These are phyloP conservation scores for Yamadazyma akitaensis DNA, from an alignment of 805 yeast species.

Conservation along the genomic window DNA sequence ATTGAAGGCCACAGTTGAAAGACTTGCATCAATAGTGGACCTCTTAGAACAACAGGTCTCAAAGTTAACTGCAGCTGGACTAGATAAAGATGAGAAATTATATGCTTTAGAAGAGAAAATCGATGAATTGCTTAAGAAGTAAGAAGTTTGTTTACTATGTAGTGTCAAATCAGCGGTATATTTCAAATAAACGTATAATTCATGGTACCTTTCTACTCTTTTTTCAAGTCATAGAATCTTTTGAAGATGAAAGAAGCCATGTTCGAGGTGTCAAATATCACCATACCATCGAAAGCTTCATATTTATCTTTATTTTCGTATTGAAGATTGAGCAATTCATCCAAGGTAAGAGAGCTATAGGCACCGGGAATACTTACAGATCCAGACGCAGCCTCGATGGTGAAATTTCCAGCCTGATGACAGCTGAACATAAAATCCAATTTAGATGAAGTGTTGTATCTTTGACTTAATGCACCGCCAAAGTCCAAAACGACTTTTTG, in stretches of 20 bases:
- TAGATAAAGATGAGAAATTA: slow-evolving; percentile 65
- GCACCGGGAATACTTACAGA: slow-evolving; percentile 63
- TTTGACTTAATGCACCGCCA: slow-evolving; percentile 44
- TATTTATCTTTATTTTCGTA: slow-evolving; percentile 59
- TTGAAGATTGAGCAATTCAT: slow-evolving; percentile 68
- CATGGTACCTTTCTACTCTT: slow-evolving; percentile 15
- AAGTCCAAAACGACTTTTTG: slow-evolving; percentile 63
- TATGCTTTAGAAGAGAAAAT: slow-evolving; percentile 58
- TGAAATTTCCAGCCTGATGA: slow-evolving; percentile 67
- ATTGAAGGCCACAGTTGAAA: slow-evolving; percentile 68
- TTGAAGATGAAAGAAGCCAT: slow-evolving; percentile 67
- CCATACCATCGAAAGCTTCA: slow-evolving; percentile 64
- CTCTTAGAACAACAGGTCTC: slow-evolving; percentile 55
- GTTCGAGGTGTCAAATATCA: slow-evolving; percentile 63
- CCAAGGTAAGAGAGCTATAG: slow-evolving; percentile 57
- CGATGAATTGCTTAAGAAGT: slow-evolving; percentile 48
- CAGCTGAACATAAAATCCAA: slow-evolving; percentile 73
- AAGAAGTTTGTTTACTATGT: slow-evolving; percentile 1
- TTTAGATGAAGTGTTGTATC: slow-evolving; percentile 53
- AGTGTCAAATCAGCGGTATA: background rate
- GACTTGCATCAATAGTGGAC: slow-evolving; percentile 54
- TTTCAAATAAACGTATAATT: background rate
- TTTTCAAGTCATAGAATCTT: slow-evolving; percentile 63
- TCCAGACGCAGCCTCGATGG: slow-evolving; percentile 72
- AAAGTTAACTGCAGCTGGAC: slow-evolving; percentile 48